A percentile compares a stretch with the other conserved stretches of the same genome.
Evolutionary conservation across 345 rosid species (phyloP).

Genomic region (Citrus hindsii): DNA sequence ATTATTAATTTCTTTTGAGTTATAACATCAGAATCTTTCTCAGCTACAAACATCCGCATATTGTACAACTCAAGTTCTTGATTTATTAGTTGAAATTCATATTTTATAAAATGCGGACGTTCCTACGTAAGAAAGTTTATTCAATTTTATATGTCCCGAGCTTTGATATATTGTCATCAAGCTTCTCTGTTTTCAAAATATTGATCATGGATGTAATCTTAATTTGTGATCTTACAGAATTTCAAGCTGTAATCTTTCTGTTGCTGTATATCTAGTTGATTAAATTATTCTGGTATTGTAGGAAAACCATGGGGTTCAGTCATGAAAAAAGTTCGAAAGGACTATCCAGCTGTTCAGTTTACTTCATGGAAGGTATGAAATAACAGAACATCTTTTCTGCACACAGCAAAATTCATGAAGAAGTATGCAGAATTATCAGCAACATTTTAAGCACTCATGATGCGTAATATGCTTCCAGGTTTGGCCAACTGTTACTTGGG

Average conservation of each 20-base stretch:
- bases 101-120: too few relatives aligned
- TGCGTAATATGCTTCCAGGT: slow-evolving; percentile 48
- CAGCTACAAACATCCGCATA: neutral
- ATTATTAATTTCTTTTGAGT: neutral
- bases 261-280: too few relatives aligned
- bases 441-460: neutral
- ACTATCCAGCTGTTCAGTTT: slow-evolving; percentile 62
- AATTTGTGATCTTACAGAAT: neutral
- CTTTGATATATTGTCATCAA: neutral
- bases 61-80: neutral
- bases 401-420: neutral
- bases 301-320: slow-evolving; percentile 76
- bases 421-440: neutral
- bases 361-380: slow-evolving; percentile 83
- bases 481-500: slow-evolving; percentile 85
- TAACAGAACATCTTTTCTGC: neutral
- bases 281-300: slow-evolving; percentile 19
- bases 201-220: neutral
- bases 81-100: too few relatives aligned
- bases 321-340: slow-evolving; percentile 53
- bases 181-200: neutral
- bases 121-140: too few relatives aligned
- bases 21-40: too few relatives aligned
- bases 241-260: neutral
- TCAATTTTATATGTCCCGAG: neutral